Evolutionary conservation across 108 stramenopile species (phyloP).

Genomic region (Schizochytrium sp.): DNA sequence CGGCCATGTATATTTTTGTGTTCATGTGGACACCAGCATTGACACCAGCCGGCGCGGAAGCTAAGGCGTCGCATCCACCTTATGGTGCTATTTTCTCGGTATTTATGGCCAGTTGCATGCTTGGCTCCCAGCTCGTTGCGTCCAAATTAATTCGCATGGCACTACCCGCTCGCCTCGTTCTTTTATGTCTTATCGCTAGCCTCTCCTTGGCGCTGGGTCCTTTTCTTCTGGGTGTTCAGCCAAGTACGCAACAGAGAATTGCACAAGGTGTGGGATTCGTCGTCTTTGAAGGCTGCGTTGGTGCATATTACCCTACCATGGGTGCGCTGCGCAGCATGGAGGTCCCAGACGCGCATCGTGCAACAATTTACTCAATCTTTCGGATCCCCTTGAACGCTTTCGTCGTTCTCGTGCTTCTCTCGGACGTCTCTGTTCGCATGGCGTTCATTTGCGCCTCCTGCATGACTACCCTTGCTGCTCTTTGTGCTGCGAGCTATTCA

Average conservation of each 20-base stretch:
- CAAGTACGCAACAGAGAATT: not conserved
- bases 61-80: constrained; percentile 27
- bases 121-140: constrained; percentile 76
- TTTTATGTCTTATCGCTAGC: too few relatives aligned
- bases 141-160: constrained; percentile 9
- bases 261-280: constrained; percentile 58
- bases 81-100: constrained; percentile 81
- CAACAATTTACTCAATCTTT: constrained; percentile 88
- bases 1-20: constrained; percentile 90
- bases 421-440: not conserved
- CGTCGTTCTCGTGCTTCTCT: constrained; percentile 68
- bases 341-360: constrained; percentile 79
- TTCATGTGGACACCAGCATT: constrained; percentile 90
- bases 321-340: constrained; percentile 84
- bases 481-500: not conserved
- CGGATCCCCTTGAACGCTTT: constrained; percentile 84
- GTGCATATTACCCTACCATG: constrained; percentile 89
- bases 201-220: too few relatives aligned
- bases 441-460: not conserved
- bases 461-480: not conserved
- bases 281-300: constrained; percentile 88
- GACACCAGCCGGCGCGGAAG: not conserved
- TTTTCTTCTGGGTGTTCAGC: not conserved
- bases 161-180: not conserved
- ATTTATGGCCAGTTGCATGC: constrained; percentile 82